phyloP scores from a whole-genome alignment of 768 basidiomycete species.

The Tephrocybe sp. region DNA sequence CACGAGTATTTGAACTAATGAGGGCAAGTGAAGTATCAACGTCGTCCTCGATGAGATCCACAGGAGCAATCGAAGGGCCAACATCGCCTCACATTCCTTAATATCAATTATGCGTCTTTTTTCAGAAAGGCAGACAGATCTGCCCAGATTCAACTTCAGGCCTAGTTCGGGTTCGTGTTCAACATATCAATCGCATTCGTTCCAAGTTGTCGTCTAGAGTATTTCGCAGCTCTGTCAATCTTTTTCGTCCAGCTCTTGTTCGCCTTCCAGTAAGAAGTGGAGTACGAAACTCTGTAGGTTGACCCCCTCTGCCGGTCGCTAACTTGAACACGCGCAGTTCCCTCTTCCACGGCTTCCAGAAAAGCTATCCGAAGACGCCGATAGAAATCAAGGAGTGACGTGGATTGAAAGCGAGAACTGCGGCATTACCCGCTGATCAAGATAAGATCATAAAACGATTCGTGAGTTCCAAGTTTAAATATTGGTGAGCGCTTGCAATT shows the following conservation, averaged over 20 bases:
- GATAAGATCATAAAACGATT: no score
- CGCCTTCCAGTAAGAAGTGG: constrained; percentile 28
- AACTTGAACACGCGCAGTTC: no score
- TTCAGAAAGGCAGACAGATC: constrained; percentile 70
- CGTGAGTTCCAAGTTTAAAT: no score
- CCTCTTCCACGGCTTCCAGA: no score
- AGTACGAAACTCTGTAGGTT: constrained; percentile 41
- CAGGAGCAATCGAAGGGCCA: constrained; percentile 22
- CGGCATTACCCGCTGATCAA: no score
- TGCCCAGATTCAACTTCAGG: constrained; percentile 64
- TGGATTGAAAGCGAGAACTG: no score
- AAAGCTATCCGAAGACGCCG: no score
- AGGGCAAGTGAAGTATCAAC: constrained; percentile 61
- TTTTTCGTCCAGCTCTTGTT: constrained; percentile 50
- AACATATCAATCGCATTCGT: constrained; percentile 75
- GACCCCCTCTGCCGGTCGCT: constrained; percentile 50
- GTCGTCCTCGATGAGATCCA: constrained; percentile 43
- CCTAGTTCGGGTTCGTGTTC: constrained; percentile 71
- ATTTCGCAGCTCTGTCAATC: constrained; percentile 52
- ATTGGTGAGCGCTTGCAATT: no score
- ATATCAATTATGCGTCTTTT: no score
- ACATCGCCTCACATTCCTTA: constrained; percentile 44
- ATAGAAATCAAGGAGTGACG: no score
- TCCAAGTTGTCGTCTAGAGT: constrained; percentile 55
- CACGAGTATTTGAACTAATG: constrained; percentile 36